Evolutionary conservation across 2,329 filamentous ascomycete species (phyloP).

Genomic region (Fusarium chaquense): DNA sequence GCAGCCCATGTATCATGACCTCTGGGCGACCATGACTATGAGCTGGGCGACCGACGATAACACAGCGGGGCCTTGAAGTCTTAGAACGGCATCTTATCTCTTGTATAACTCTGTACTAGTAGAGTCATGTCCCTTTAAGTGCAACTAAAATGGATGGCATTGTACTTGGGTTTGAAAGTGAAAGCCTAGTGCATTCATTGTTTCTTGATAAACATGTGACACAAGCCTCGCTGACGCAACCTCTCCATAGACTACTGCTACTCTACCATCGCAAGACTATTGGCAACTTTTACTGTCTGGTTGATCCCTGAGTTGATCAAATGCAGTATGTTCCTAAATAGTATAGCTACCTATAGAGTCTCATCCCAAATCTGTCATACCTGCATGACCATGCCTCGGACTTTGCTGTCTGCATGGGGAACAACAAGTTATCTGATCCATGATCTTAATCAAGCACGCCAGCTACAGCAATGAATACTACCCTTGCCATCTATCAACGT

Average conservation of each 20-base stretch:
- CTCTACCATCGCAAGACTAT: neutral
- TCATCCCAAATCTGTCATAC: slow-evolving; percentile 13
- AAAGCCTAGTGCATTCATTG: neutral
- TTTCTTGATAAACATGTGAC: slow-evolving; percentile 19
- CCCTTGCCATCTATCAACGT: slow-evolving; percentile 1
- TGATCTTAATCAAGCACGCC: slow-evolving; percentile 2
- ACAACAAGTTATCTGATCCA: slow-evolving; percentile 18
- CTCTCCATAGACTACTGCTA: neutral
- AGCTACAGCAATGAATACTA: neutral
- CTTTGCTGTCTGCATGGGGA: neutral
- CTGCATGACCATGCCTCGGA: slow-evolving; percentile 2
- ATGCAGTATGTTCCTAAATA: neutral
- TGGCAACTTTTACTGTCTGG: neutral
- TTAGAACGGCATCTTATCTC: neutral
- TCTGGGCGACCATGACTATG: slow-evolving; percentile 64
- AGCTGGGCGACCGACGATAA: slow-evolving; percentile 54
- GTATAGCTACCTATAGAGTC: neutral
- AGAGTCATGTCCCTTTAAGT: neutral
- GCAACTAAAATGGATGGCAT: neutral
- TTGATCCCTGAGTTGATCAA: slow-evolving; percentile 2
- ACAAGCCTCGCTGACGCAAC: neutral
- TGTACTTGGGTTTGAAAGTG: neutral
- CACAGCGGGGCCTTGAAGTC: slow-evolving; percentile 6
- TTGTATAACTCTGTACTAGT: slow-evolving; percentile 1
- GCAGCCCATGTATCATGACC: slow-evolving; percentile 55